phyloP scores from a whole-genome alignment of 441 rosid species.

The Melastoma candidum region DNA sequence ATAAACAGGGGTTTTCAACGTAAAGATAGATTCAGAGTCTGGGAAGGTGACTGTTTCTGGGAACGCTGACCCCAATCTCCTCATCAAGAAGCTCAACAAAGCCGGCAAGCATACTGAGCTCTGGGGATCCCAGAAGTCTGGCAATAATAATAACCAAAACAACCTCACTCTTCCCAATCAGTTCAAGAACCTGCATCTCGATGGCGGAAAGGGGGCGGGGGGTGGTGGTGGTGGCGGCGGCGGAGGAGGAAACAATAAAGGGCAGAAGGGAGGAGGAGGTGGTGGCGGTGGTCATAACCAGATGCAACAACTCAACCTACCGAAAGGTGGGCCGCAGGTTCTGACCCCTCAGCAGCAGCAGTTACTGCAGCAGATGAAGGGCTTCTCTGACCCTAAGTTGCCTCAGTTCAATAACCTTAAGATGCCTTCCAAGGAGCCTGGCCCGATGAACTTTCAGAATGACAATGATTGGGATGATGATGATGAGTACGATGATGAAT shows the following conservation, averaged over 20 bases:
- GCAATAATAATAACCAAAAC: conserved; percentile 2
- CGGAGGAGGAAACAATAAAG: conserved; percentile 23
- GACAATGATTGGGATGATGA: conserved; percentile 30
- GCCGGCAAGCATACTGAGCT: background rate
- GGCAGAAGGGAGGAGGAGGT: conserved; percentile 23
- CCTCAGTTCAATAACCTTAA: conserved; percentile 47
- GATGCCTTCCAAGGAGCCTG: conserved; percentile 31
- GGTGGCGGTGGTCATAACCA: conserved; percentile 15
- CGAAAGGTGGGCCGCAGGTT: conserved; percentile 29
- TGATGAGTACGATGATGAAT: conserved; percentile 31
- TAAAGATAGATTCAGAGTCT: background rate
- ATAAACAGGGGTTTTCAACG: background rate
- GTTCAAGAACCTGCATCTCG: conserved; percentile 14
- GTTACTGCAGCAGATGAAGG: conserved; percentile 50
- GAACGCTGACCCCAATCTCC: too few species aligned
- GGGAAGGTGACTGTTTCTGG: too few species aligned
- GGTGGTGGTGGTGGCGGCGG: conserved; percentile 5
- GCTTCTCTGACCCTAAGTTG: conserved; percentile 56
- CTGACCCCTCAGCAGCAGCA: conserved; percentile 40
- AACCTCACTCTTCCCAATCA: conserved; percentile 7
- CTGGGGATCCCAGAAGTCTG: conserved; percentile 6
- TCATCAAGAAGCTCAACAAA: too few species aligned
- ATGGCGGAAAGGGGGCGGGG: conserved; percentile 23
- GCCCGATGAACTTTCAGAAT: conserved; percentile 25
- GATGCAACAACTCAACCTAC: conserved; percentile 24